Conservation (phyloP, 495 filamentous ascomycete genomes). For the Pseudotulostoma volvatum region DNA sequence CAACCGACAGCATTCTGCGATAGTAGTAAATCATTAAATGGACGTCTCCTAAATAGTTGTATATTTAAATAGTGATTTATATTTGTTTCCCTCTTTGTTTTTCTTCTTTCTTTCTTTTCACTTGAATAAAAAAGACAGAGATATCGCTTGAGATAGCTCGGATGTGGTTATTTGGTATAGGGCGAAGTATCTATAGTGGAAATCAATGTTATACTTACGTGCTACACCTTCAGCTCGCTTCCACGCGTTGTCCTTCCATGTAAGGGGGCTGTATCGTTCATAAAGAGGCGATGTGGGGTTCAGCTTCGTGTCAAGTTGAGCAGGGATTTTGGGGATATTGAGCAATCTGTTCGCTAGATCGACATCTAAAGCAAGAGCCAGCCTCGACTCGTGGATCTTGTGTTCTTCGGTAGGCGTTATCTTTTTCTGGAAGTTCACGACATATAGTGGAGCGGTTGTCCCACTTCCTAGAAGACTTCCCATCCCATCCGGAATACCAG, state of each 20-base stretch:
- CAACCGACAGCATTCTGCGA: too few species aligned
- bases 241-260: constrained; percentile 48
- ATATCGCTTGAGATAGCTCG: too few species aligned
- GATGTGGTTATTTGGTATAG: too few species aligned
- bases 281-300: constrained; percentile 18
- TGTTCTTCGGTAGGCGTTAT: constrained; percentile 39
- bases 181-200: too few species aligned
- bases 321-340: constrained; percentile 16
- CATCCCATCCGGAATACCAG: constrained; percentile 40
- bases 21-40: too few species aligned
- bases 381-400: constrained; percentile 53
- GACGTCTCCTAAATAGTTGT: too few species aligned
- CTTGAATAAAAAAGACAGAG: too few species aligned
- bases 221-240: constrained; percentile 28
- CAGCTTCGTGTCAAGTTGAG: constrained; percentile 7
- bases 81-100: too few species aligned
- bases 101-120: too few species aligned
- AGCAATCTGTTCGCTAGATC: constrained; percentile 49
- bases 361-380: constrained; percentile 74
- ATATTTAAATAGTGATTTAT: too few species aligned
- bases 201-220: constrained; percentile 27
- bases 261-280: constrained; percentile 20
- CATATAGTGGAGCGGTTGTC: constrained; percentile 59
- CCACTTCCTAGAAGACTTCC: constrained; percentile 49
- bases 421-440: constrained; percentile 46